Evolutionary conservation across 2,329 filamentous ascomycete genomes (phyloP), one percentile per base, ranked within the genome.

Genomic region (Exophiala alcalophila): DNA sequence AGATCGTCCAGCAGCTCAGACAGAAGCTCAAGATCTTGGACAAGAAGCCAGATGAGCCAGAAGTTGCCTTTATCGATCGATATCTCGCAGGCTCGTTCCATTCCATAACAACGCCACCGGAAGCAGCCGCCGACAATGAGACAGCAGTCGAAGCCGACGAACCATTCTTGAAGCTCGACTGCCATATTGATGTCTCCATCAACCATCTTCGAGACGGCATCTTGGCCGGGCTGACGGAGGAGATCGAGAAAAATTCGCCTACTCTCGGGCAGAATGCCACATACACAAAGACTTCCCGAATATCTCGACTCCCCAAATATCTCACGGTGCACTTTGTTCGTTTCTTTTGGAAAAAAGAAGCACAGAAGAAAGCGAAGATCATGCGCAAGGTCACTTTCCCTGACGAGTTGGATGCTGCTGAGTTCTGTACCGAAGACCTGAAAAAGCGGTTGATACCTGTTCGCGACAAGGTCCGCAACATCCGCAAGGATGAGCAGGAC

Each of bases 331-430:
- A 98, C 66, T 95, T 98, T 64, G 86, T 98, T 43, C 87, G 92
- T 53, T 98, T 98, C 71, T 96, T 91, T 72, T 98, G 92, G 92
- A 91, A 94, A 62, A 81, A 84, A 32, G 88, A 94, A 56, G 89
- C 87, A 3, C 84, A 94, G 66, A 97, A 97, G 73, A 98, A 98
- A 75, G 90, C 91, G 55, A 98, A 98, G 76, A 98, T 98, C 58
- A 91, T 98, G 86, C 86, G 90, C 63, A 98, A 97, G 69, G 92
- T 98, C 44, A 91, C 88, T 0, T 98, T 98, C 63, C 91, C 91
- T 5, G 82, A 86, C 36, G 92, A 98, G 66, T 73, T 98, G 23
- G 92, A 98, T 59, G 81, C 87, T 26, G 82, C 94, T 15, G 92
- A 98, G 62, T 96, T 95, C 67, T 98, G 92, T 66, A 91, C 90